Evolutionary conservation across 768 basidiomycete species (phyloP).

Genomic region (Suillus clintonianus): DNA sequence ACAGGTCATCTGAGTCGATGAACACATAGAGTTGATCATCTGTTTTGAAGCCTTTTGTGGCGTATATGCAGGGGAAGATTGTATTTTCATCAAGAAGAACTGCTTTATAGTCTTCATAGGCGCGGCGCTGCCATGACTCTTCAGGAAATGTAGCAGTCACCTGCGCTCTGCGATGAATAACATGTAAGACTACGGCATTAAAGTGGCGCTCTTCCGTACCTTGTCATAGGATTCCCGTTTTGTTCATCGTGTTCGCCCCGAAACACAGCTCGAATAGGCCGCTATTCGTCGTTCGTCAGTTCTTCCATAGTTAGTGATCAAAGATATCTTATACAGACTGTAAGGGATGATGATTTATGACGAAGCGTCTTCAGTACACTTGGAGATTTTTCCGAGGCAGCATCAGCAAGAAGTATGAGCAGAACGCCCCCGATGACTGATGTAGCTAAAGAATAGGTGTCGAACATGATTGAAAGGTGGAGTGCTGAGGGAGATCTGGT

Average conservation of each 20-base stretch:
- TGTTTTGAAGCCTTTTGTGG: conserved; percentile 23
- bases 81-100: conserved; percentile 22
- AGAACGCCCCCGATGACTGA: conserved; percentile 18
- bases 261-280: conserved; percentile 2
- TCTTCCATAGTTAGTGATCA: not conserved
- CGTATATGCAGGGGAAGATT: conserved; percentile 23
- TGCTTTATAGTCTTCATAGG: conserved; percentile 19
- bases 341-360: conserved; percentile 3
- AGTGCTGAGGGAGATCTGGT: not conserved
- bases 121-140: conserved; percentile 18
- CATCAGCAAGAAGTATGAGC: conserved; percentile 15
- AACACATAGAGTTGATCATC: conserved; percentile 22
- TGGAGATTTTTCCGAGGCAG: conserved; percentile 10
- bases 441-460: conserved; percentile 11
- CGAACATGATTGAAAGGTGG: conserved; percentile 11
- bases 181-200: not conserved
- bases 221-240: conserved; percentile 16
- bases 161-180: conserved; percentile 12
- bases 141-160: conserved; percentile 10
- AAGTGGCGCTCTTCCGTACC: conserved; percentile 1
- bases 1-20: conserved; percentile 24
- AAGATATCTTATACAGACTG: conserved; percentile 7
- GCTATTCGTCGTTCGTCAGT: conserved; percentile 2
- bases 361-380: conserved; percentile 9
- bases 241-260: not conserved